phyloP scores from a whole-genome alignment of 352 stramenopile species.

The Globisporangium irregulare region DNA sequence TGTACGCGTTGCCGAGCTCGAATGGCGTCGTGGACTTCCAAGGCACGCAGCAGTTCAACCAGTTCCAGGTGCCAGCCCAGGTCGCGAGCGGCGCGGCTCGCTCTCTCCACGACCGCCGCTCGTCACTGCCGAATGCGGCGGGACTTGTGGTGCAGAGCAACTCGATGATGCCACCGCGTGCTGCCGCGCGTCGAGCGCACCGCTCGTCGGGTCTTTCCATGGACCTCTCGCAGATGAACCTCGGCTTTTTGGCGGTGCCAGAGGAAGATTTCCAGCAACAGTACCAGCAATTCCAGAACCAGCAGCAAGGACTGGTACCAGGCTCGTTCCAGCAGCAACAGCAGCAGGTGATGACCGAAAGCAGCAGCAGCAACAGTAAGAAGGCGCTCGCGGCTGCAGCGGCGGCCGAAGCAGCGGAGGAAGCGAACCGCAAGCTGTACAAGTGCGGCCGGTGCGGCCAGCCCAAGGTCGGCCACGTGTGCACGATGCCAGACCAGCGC shows the following conservation, averaged over 20 bases:
- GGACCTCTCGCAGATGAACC: conserved; percentile 82
- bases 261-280: conserved; percentile 56
- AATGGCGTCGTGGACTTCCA: conserved; percentile 9
- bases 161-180: conserved; percentile 5
- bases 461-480: conserved; percentile 84
- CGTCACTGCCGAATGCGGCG: conserved; percentile 36
- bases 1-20: conserved; percentile 18
- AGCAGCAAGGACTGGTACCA: conserved; percentile 16
- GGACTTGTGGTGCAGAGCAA: conserved; percentile 1
- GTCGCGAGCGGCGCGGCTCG: conserved; percentile 55
- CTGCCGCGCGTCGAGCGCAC: conserved; percentile 28
- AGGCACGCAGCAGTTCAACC: conserved; percentile 13
- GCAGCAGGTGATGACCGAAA: conserved; percentile 12
- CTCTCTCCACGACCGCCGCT: conserved; percentile 49
- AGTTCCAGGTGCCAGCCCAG: conserved; percentile 52
- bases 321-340: not conserved
- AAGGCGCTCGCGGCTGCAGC: conserved; percentile 12
- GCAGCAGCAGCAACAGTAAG: conserved; percentile 25
- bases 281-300: conserved; percentile 24
- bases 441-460: conserved; percentile 85
- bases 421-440: conserved; percentile 76
- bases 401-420: conserved; percentile 19
- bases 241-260: conserved; percentile 62
- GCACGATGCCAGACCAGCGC: conserved; percentile 80
- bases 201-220: conserved; percentile 76